phyloP scores from a whole-genome alignment of 108 stramenopile species.

The Pseudonitzschia multiseries region DNA sequence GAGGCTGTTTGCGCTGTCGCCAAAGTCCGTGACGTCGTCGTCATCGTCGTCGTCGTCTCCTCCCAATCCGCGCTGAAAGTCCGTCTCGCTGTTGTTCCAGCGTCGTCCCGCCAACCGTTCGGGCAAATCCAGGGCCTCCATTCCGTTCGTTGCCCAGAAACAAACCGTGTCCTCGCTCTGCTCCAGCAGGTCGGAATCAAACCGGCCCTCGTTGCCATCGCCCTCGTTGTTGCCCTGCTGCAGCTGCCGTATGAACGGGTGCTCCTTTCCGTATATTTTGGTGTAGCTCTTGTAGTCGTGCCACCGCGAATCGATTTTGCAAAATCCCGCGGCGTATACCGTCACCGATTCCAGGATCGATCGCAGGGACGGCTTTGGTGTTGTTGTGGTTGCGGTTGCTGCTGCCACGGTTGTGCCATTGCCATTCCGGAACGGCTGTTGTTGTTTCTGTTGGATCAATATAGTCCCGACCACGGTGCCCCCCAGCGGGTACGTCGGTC shows the following conservation, averaged over 20 bases:
- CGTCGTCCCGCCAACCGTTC: slow-evolving; percentile 30
- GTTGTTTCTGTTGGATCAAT: slow-evolving; percentile 20
- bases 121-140: slow-evolving; percentile 37
- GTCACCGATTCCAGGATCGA: slow-evolving; percentile 25
- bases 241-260: slow-evolving; percentile 24
- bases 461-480: slow-evolving; percentile 48
- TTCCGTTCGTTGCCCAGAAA: slow-evolving; percentile 56
- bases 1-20: too few relatives aligned
- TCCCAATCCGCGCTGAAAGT: slow-evolving; percentile 18
- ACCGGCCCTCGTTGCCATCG: too few relatives aligned
- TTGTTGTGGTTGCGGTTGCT: neutral
- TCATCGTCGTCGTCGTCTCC: slow-evolving; percentile 18
- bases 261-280: slow-evolving; percentile 33
- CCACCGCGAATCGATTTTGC: slow-evolving; percentile 58
- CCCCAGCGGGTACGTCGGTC: slow-evolving; percentile 42
- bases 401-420: neutral
- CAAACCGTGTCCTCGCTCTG: slow-evolving; percentile 43
- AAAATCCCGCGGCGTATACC: slow-evolving; percentile 38
- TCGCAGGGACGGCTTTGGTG: slow-evolving; percentile 17
- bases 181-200: slow-evolving; percentile 32
- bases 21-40: neutral
- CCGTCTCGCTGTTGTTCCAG: slow-evolving; percentile 26
- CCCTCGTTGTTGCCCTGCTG: too few relatives aligned
- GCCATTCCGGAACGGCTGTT: neutral
- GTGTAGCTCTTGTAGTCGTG: slow-evolving; percentile 38